phyloP scores from a whole-genome alignment of 306 rosid genomes.

The Echinosophora koreensis region DNA sequence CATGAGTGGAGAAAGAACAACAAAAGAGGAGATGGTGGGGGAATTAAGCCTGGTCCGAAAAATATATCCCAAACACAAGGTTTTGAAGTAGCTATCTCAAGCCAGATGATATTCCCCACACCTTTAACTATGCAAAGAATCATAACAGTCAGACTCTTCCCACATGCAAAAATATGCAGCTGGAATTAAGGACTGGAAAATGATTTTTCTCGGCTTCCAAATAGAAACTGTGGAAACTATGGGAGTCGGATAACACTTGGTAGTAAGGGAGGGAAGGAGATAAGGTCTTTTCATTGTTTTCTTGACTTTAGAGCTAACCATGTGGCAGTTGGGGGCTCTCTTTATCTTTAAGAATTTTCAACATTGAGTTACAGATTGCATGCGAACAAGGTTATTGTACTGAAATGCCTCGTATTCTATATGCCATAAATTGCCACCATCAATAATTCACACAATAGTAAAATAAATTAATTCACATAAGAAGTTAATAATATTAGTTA shows the following conservation, averaged over 20 bases:
- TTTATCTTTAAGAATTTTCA: slow-evolving; percentile 65
- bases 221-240: slow-evolving; percentile 1
- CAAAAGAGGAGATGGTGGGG: slow-evolving; percentile 54
- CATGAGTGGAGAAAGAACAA: not conserved
- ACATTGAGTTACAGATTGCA: slow-evolving; percentile 60
- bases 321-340: slow-evolving; percentile 51
- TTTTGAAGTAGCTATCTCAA: slow-evolving; percentile 43
- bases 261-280: slow-evolving; percentile 27
- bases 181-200: not conserved
- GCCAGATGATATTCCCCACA: slow-evolving; percentile 60
- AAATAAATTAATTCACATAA: not conserved
- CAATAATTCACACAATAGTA: not conserved
- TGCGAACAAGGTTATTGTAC: slow-evolving; percentile 43
- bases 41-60: slow-evolving; percentile 76
- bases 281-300: slow-evolving; percentile 18
- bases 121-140: slow-evolving; percentile 7
- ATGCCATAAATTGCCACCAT: not conserved
- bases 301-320: slow-evolving; percentile 52
- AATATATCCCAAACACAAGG: slow-evolving; percentile 17
- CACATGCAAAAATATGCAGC: not conserved
- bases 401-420: not conserved
- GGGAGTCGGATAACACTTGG: not conserved
- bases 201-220: slow-evolving; percentile 28
- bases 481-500: not conserved
- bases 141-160: not conserved